Percentiles rank a stretch among this genome's conserved stretches.
phyloP scores from a whole-genome alignment of 306 rosid species.

The Citrullus colocynthis region DNA sequence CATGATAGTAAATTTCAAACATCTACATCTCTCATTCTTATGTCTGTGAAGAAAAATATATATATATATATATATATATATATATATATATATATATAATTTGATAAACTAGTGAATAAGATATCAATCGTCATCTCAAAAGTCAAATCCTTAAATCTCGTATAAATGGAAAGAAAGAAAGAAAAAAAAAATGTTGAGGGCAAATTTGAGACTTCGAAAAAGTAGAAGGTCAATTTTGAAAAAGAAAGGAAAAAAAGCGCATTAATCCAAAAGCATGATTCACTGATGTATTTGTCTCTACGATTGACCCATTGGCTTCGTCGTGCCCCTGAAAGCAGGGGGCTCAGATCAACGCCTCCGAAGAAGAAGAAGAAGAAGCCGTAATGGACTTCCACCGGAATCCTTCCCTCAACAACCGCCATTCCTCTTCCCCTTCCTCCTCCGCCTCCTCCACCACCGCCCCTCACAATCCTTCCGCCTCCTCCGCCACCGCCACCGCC shows the following conservation, averaged over 20 bases:
- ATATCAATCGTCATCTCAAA: too few species aligned
- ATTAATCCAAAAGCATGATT: neutral
- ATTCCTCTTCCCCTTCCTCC: conserved; percentile 23
- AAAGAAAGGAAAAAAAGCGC: too few species aligned
- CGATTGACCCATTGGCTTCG: conserved; percentile 1
- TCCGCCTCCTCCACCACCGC: conserved; percentile 17
- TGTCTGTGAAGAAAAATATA: too few species aligned
- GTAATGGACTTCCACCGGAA: conserved; percentile 40
- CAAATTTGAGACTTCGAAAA: neutral
- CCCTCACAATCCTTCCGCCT: conserved; percentile 8
- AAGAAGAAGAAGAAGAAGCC: neutral
- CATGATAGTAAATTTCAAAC: too few species aligned
- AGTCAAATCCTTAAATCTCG: too few species aligned
- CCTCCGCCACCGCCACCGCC: conserved; percentile 15
- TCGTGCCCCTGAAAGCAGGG: conserved; percentile 5
- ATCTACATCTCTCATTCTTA: too few species aligned
- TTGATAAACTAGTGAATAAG: too few species aligned
- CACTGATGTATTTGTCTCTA: neutral
- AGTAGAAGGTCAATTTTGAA: neutral
- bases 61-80: too few species aligned
- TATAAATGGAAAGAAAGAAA: neutral
- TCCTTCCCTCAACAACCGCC: conserved; percentile 17
- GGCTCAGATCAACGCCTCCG: neutral
- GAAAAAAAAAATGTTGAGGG: neutral
- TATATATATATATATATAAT: too few species aligned